phyloP scores from a whole-genome alignment of 257 asterid genomes.

The Datura wrightii region DNA sequence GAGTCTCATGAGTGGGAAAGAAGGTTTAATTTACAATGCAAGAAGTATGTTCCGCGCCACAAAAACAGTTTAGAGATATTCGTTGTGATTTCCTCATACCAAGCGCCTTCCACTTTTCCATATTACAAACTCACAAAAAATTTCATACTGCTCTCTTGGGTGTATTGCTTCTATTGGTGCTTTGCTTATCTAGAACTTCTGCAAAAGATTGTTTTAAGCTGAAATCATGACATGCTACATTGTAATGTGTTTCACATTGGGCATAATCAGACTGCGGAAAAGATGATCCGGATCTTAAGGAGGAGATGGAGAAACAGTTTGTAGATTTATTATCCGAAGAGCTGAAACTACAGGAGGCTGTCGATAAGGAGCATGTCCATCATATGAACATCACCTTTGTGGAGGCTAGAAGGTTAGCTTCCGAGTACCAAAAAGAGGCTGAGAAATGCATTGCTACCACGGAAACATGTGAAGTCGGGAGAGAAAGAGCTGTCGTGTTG shows the following conservation, averaged over 20 bases:
- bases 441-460: slow-evolving; percentile 90
- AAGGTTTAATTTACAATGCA: background rate
- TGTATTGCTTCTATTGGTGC: too few relatives aligned
- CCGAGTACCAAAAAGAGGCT: slow-evolving; percentile 83
- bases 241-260: background rate
- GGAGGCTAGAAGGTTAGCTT: slow-evolving; percentile 84
- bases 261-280: slow-evolving; percentile 74
- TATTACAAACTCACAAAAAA: background rate
- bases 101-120: background rate
- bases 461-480: slow-evolving; percentile 89
- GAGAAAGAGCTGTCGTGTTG: slow-evolving; percentile 75
- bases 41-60: background rate
- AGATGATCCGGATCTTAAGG: slow-evolving; percentile 91
- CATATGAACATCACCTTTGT: slow-evolving; percentile 84
- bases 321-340: slow-evolving; percentile 90
- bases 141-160: too few relatives aligned
- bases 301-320: slow-evolving; percentile 91
- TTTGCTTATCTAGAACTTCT: background rate
- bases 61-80: background rate
- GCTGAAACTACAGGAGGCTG: slow-evolving; percentile 78
- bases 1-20: background rate
- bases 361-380: slow-evolving; percentile 64
- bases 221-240: background rate
- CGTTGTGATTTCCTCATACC: background rate
- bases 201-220: background rate